Conservation (phyloP, 2,329 filamentous ascomycete species). For the Tolypocladium paradoxum region DNA sequence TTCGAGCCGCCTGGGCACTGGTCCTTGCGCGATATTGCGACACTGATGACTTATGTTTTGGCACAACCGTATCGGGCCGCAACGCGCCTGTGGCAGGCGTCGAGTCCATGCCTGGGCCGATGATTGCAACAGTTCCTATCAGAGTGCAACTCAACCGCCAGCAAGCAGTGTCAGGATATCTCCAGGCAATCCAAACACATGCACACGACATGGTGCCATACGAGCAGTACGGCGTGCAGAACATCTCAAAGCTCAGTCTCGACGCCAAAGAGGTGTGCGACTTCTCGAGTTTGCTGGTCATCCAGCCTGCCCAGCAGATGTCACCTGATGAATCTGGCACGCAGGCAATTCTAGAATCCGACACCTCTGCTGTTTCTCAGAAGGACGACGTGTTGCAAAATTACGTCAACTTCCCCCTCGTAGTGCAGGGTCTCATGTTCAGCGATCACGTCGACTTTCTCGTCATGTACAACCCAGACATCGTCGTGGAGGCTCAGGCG, state of each 20-base stretch:
- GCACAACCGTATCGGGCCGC: constrained; percentile 16
- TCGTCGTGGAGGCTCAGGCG: background rate
- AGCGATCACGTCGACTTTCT: background rate
- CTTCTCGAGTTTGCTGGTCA: constrained; percentile 16
- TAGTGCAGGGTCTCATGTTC: background rate
- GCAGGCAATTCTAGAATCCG: background rate
- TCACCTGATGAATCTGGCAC: background rate
- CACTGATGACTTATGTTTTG: constrained; percentile 13
- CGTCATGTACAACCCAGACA: background rate
- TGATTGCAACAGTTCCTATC: constrained; percentile 18
- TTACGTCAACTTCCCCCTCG: constrained; percentile 5
- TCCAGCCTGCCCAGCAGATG: constrained; percentile 9
- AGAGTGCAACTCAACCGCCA: constrained; percentile 7
- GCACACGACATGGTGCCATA: constrained; percentile 3
- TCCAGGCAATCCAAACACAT: constrained; percentile 6
- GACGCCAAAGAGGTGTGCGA: constrained; percentile 10
- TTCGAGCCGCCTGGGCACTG: constrained; percentile 16
- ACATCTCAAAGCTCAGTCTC: constrained; percentile 8
- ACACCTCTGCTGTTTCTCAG: background rate
- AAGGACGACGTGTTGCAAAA: background rate
- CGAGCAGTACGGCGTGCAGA: constrained; percentile 11
- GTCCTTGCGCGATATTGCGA: constrained; percentile 10
- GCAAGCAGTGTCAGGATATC: constrained; percentile 6
- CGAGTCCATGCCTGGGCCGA: constrained; percentile 15
- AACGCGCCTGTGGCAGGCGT: constrained; percentile 14